Conservation (phyloP, 2,329 filamentous ascomycete species). For the Trichoderma pleuroti region DNA sequence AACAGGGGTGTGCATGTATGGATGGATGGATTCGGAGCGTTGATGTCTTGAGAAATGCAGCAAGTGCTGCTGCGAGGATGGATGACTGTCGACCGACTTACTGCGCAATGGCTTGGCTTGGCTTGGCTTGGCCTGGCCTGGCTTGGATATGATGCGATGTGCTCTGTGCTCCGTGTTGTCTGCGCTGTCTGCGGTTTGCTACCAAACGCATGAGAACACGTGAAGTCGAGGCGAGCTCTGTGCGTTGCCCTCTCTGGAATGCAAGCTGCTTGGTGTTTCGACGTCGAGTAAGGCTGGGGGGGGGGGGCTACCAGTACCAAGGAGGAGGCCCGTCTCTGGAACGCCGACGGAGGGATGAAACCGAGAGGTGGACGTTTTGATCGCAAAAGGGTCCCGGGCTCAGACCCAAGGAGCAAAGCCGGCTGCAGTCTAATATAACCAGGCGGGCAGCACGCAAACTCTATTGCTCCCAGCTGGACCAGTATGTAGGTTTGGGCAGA, state of each 20-base stretch:
- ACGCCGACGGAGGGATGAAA: constrained; percentile 5
- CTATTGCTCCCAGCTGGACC: neutral
- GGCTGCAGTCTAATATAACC: constrained; percentile 16
- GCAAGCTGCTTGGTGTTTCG: neutral
- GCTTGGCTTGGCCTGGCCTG: too few relatives aligned
- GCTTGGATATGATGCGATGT: neutral
- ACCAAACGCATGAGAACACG: neutral
- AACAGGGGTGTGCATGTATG: constrained; percentile 6
- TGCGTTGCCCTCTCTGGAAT: neutral
- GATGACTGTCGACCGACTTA: neutral
- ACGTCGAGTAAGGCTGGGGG: neutral
- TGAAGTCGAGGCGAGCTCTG: neutral
- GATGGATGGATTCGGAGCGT: neutral
- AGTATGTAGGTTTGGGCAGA: too few relatives aligned
- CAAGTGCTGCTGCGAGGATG: neutral
- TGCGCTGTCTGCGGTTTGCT: neutral
- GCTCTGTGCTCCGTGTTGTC: neutral
- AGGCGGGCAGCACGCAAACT: neutral
- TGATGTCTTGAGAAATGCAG: neutral
- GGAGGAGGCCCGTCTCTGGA: neutral
- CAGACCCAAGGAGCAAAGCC: constrained; percentile 1
- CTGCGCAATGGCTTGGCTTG: neutral
- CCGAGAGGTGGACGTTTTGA: constrained; percentile 22
- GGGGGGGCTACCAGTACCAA: neutral
- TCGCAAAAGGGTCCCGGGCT: constrained; percentile 30